Evolutionary conservation across 164 flowering plant genomes (phyloP).

Genomic region (Magnolia changhungtana): DNA sequence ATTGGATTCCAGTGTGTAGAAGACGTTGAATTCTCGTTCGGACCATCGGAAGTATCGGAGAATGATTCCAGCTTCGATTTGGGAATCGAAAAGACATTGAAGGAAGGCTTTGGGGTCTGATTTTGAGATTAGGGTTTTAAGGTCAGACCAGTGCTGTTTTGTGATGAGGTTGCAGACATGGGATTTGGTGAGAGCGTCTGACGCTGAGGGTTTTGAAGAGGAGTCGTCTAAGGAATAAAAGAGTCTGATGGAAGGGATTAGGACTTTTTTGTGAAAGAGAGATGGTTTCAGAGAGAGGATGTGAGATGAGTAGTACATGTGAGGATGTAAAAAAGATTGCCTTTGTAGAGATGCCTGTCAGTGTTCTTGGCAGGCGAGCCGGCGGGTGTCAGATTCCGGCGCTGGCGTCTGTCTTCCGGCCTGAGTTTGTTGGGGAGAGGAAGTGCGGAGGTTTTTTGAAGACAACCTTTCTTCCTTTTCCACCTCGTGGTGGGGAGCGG

Average conservation of each 20-base stretch:
- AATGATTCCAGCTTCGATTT: constrained; percentile 6
- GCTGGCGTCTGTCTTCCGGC: no score
- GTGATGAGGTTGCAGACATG: constrained; percentile 17
- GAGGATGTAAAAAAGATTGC: no score
- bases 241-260: neutral
- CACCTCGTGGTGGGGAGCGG: no score
- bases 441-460: no score
- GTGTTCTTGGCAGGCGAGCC: no score
- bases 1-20: constrained; percentile 11
- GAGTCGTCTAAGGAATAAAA: neutral
- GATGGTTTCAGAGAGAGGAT: constrained; percentile 1
- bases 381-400: no score
- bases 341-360: no score
- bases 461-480: no score
- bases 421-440: no score
- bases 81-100: constrained; percentile 17
- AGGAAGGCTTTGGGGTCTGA: constrained; percentile 16
- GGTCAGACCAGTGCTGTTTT: constrained; percentile 24
- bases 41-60: constrained; percentile 29
- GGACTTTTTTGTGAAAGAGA: neutral
- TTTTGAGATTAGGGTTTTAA: constrained; percentile 14
- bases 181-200: neutral
- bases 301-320: neutral
- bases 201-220: neutral
- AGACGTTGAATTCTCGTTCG: constrained; percentile 14